A percentile compares a stretch with the other conserved stretches of the same genome.
These are phyloP conservation scores for Ganoderma boninense DNA, from an alignment of 1,284 basidiomycete genomes.

Conservation along the genomic window DNA sequence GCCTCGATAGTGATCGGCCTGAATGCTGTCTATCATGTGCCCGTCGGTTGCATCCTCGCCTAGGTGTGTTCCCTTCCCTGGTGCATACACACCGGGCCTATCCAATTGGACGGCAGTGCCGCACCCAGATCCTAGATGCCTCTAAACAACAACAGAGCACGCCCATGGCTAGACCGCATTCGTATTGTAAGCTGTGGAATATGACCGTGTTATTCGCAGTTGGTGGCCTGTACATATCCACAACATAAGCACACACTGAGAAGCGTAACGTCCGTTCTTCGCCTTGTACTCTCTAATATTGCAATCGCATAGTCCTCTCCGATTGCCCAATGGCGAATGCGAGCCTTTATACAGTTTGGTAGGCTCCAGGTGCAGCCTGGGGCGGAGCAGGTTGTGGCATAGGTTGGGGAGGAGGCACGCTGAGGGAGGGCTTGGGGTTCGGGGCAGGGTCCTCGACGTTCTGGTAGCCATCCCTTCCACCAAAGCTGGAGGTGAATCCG, in stretches of 20 bases:
- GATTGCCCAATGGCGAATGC: neutral
- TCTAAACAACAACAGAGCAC: neutral
- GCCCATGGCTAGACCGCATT: neutral
- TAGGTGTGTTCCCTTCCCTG: neutral
- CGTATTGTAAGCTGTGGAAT: neutral
- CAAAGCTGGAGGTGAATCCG: conserved; percentile 65
- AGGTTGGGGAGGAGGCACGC: conserved; percentile 35
- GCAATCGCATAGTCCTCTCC: neutral
- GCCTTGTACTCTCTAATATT: neutral
- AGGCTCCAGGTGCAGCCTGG: conserved; percentile 50
- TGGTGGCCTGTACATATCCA: neutral
- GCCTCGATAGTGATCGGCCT: neutral
- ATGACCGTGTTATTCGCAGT: neutral
- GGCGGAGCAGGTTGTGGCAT: conserved; percentile 36
- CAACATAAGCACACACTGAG: neutral
- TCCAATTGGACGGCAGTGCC: neutral
- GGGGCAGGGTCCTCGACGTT: conserved; percentile 70
- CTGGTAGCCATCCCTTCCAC: conserved; percentile 73
- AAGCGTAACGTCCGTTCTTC: neutral
- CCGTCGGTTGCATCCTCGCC: neutral
- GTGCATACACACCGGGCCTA: neutral
- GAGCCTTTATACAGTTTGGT: conserved; percentile 57
- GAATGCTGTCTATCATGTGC: neutral
- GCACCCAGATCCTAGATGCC: neutral
- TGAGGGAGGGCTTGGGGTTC: conserved; percentile 43